Conservation (phyloP, 108 stramenopile genomes). For the Cyclotella distinguenda region DNA sequence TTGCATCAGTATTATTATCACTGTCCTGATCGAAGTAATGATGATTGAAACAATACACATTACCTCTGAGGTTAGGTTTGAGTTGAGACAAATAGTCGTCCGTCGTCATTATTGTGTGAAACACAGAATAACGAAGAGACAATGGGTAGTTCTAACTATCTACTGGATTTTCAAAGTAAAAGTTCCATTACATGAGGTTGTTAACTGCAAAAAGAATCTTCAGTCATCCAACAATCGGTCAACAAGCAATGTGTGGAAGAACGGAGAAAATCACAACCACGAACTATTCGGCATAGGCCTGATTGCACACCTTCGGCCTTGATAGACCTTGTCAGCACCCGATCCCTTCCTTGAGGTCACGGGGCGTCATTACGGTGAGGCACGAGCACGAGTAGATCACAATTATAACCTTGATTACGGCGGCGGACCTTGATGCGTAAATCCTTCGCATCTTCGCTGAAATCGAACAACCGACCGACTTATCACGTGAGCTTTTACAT, state of each 20-base stretch:
- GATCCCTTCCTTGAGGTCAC: slow-evolving; percentile 36
- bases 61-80: no score
- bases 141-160: neutral
- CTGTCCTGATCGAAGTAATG: no score
- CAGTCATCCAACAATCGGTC: neutral
- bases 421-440: neutral
- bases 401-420: slow-evolving; percentile 28
- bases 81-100: no score
- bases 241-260: slow-evolving; percentile 29
- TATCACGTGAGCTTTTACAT: slow-evolving; percentile 18
- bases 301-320: slow-evolving; percentile 35
- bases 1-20: no score
- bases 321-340: slow-evolving; percentile 37
- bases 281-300: slow-evolving; percentile 27
- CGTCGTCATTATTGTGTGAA: no score
- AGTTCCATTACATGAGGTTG: slow-evolving; percentile 37
- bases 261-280: slow-evolving; percentile 12
- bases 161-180: neutral
- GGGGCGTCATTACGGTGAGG: slow-evolving; percentile 43
- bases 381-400: slow-evolving; percentile 20
- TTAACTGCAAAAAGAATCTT: no score
- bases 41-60: no score
- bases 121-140: neutral
- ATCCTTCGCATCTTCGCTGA: no score
- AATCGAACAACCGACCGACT: slow-evolving; percentile 16